Percentiles rank a stretch among this genome's conserved stretches.
Conservation (phyloP, 352 stramenopile species). For the Phytophthora idaei region DNA sequence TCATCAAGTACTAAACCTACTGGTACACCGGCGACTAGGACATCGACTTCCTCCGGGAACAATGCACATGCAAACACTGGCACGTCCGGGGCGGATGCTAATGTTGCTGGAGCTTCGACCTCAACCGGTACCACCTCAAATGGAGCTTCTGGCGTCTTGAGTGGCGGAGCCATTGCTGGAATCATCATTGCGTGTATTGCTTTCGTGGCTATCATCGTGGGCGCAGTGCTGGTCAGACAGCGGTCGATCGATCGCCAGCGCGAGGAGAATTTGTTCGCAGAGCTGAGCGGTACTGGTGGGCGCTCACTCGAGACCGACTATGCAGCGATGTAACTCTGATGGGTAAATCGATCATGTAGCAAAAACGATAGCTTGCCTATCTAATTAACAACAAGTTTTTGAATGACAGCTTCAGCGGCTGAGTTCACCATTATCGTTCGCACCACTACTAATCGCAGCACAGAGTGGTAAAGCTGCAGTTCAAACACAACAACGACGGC, state of each 20-base stretch:
- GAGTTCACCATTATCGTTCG: too few species aligned
- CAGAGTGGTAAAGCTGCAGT: too few species aligned
- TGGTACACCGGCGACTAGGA: not conserved
- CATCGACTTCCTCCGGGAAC: not conserved
- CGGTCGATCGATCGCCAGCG: conserved; percentile 25
- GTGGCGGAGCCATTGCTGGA: conserved; percentile 21
- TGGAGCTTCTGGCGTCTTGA: conserved; percentile 5
- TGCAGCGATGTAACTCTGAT: conserved; percentile 21
- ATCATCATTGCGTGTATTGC: conserved; percentile 24
- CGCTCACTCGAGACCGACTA: conserved; percentile 31
- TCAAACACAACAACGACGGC: too few species aligned
- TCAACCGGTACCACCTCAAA: conserved; percentile 8
- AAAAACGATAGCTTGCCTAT: not conserved
- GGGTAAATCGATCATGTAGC: not conserved
- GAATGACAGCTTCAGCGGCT: too few species aligned
- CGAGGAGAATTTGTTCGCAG: conserved; percentile 32
- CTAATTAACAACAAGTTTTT: too few species aligned
- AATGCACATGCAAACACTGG: conserved; percentile 4
- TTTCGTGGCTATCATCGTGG: conserved; percentile 24
- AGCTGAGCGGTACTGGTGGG: conserved; percentile 22
- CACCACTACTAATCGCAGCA: too few species aligned
- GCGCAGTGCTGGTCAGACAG: conserved; percentile 21
- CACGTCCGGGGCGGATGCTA: conserved; percentile 2
- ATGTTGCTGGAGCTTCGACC: conserved; percentile 1
- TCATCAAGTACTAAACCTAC: not conserved